Evolutionary conservation across 2,329 filamentous ascomycete genomes (phyloP), one percentile per base, ranked within the genome.

Genomic region (Fusarium verticillioides): DNA sequence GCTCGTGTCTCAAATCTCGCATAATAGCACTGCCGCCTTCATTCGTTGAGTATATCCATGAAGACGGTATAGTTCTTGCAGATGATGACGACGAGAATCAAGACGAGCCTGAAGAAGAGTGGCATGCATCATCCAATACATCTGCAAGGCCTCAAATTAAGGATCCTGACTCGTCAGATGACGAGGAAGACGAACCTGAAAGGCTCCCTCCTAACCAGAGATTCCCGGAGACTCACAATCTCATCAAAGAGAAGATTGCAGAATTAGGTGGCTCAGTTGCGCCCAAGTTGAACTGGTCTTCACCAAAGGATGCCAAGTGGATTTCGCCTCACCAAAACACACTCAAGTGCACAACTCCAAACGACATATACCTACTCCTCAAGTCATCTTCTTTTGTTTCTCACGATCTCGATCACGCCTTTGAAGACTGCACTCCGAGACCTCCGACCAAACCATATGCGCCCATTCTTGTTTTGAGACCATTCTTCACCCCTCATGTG

Each of bases 241-340:
- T 88, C 63, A 94, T 99, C 81, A 92, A 92, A 80, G 85, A 89
- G 30, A 93, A 89, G 46, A 98, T 99, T 70, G 83, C 86, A 18
- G 93, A 95, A 76, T 88, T 98, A 2, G 95, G 94, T 21, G 96
- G 96, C 66, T 90, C 92, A 68, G 95, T 97, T 13, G 92, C 93
- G 4, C 96, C 96, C 2, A 99, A 99, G 83, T 85, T 99, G 52
- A 98, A 98, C 84, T 99, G 96, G 96, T 98, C 95, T 10, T 92
- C 95, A 8, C 96, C 96, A 8, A 97, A 98, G 82, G 96, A 99
- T 80, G 96, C 96, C 13, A 94, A 93, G 28, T 98, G 95, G 93
- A 98, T 99, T 82, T 90, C 88, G 83, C 91, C 83, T 83, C 81
- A 96, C 87, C 83, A 91, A 77, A 99, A 99, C 82, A 97, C 94